Percentiles rank a stretch among this genome's conserved stretches.
Conservation (phyloP, 257 asterid genomes). For the Lantana camara region DNA sequence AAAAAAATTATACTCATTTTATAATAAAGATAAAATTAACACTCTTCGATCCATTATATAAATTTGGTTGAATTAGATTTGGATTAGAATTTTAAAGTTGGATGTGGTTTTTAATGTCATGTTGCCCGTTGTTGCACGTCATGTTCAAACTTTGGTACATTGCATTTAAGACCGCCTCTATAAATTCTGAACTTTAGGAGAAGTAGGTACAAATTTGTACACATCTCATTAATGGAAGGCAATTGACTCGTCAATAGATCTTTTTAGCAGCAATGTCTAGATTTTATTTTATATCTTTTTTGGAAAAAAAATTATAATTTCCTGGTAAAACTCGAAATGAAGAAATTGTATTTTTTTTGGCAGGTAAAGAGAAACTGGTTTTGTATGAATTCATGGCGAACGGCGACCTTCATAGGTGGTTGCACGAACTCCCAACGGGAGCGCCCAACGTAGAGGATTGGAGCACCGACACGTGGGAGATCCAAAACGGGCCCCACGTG, state of each 20-base stretch:
- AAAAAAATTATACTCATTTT: too few species aligned
- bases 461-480: conserved; percentile 94
- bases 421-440: conserved; percentile 87
- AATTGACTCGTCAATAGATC: conserved; percentile 1
- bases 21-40: too few species aligned
- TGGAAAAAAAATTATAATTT: too few species aligned
- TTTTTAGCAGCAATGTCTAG: not conserved
- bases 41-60: too few species aligned
- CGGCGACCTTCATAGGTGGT: conserved; percentile 95
- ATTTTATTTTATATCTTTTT: too few species aligned
- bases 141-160: not conserved
- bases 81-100: too few species aligned
- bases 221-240: conserved; percentile 21
- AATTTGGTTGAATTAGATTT: too few species aligned
- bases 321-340: too few species aligned
- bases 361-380: conserved; percentile 86
- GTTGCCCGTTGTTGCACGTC: not conserved
- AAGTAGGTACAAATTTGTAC: not conserved
- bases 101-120: not conserved
- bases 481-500: conserved; percentile 39
- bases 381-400: conserved; percentile 83
- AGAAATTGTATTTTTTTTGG: too few species aligned
- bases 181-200: conserved; percentile 8
- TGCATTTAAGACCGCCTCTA: not conserved
- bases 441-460: conserved; percentile 80